Evolutionary conservation across 306 rosid genomes (phyloP).

Genomic region (Ochetophila trinervis): DNA sequence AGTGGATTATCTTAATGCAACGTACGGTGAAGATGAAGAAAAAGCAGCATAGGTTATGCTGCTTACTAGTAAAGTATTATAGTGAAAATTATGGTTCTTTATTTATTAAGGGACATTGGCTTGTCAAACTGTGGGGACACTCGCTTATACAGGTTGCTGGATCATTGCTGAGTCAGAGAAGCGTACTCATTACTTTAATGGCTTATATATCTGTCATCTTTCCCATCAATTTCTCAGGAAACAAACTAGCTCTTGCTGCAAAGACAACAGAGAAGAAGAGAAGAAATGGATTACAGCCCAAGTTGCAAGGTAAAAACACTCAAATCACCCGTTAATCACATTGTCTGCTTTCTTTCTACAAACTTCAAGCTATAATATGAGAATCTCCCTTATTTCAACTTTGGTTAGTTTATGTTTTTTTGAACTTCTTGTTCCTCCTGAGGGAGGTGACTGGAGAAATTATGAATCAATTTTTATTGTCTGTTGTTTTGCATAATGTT

Average conservation of each 20-base stretch:
- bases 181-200: conserved; percentile 1
- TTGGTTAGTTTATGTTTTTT: no score
- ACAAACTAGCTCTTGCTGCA: conserved; percentile 6
- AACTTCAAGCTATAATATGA: no score
- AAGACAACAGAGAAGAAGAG: conserved; percentile 1
- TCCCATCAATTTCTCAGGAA: conserved; percentile 1
- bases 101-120: neutral
- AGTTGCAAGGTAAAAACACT: conserved; percentile 50
- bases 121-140: conserved; percentile 24
- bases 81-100: neutral
- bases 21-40: no score
- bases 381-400: neutral
- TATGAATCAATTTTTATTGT: no score
- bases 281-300: conserved; percentile 50
- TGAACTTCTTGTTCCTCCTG: no score
- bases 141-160: neutral
- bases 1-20: no score
- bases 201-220: neutral
- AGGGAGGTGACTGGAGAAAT: no score
- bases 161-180: conserved; percentile 26
- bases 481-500: no score
- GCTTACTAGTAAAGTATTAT: no score
- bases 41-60: no score
- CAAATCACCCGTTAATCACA: neutral
- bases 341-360: neutral